Evolutionary conservation across 331 rosid species (phyloP), one percentile per base, ranked within the genome.

Genomic region (Erythrophleum ivorense): DNA sequence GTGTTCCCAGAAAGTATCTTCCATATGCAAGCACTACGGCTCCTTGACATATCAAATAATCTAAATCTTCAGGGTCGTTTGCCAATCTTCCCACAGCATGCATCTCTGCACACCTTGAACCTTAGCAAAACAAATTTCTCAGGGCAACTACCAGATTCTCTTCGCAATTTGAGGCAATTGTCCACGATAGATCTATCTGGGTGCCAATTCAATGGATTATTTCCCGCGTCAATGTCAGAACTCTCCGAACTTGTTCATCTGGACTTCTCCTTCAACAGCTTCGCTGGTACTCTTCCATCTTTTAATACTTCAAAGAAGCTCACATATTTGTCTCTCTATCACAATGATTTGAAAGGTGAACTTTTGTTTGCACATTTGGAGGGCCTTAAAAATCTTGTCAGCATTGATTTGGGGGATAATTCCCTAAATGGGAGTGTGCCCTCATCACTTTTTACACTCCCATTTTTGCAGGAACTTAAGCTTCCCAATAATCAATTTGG

Each of bases 1-100:
- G 0, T 10, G 0, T 84, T 89, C 21, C 92, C 92, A 0, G 0
- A 40, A 24, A 34, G 60, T 9, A 84, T 91, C 36, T 80, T 87
- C 16, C 76, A 46, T 10, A 2, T 87, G 16, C 36, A 31, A 29
- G 2, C 13, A 7, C 3, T 81, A 2, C 33, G 33, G 0, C 4
- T 43, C 34, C 19, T 81, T 50, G 75, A 81, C 9, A 2, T 53
- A 19, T 70, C 71, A 11, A 2, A 50, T 2, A 63, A 74, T 43
- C 13, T 0, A 0, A 50, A 18, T 73, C 74, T 66, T 57, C 40
- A 29, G 10, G 68, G 75, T 7, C 16, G 36, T 54, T 15, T 73
- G 12, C 75, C 33, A 54, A 31, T 55, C 33, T 45, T 53, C 31
- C 34, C 63, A 41, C 6, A 5, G 1, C 31, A 81, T 16, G 19